phyloP scores from a whole-genome alignment of 257 asterid genomes.

The Solanum pimpinellifolium region DNA sequence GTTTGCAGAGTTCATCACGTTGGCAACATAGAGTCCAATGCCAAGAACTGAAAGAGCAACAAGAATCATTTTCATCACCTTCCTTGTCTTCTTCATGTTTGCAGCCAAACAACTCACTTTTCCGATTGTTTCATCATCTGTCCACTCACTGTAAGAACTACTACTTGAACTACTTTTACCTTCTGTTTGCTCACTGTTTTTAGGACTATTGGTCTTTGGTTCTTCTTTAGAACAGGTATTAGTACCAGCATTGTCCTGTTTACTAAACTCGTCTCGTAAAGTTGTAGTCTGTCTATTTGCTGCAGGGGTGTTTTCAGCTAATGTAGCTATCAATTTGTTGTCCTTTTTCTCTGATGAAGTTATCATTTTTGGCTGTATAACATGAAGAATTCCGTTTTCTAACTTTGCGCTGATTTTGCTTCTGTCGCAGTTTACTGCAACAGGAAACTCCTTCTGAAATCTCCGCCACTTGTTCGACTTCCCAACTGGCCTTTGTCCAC shows the following conservation, averaged over 20 bases:
- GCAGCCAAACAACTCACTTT: conserved; percentile 16
- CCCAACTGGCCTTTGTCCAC: conserved; percentile 31
- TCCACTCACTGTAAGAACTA: not conserved
- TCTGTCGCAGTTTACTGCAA: conserved; percentile 35
- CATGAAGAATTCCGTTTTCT: conserved; percentile 33
- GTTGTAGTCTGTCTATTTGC: not conserved
- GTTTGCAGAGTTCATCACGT: conserved; percentile 14
- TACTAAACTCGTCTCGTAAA: not conserved
- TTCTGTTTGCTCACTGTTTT: not conserved
- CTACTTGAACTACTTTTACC: not conserved
- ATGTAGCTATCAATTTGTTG: not conserved
- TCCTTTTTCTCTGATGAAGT: conserved; percentile 16
- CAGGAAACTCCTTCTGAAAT: conserved; percentile 40
- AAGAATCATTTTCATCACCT: conserved; percentile 16
- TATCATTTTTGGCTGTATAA: conserved; percentile 40
- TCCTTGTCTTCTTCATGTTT: conserved; percentile 30
- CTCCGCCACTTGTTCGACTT: conserved; percentile 12
- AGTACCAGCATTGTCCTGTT: not conserved
- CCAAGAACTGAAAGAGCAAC: conserved; percentile 21
- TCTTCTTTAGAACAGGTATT: not conserved
- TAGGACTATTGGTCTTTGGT: not conserved
- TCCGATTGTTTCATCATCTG: not conserved
- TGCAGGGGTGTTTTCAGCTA: not conserved
- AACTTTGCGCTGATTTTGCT: conserved; percentile 46
- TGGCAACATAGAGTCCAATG: conserved; percentile 26